Conservation (phyloP, 1,284 basidiomycete species). For the Fomitopsis betulina region DNA sequence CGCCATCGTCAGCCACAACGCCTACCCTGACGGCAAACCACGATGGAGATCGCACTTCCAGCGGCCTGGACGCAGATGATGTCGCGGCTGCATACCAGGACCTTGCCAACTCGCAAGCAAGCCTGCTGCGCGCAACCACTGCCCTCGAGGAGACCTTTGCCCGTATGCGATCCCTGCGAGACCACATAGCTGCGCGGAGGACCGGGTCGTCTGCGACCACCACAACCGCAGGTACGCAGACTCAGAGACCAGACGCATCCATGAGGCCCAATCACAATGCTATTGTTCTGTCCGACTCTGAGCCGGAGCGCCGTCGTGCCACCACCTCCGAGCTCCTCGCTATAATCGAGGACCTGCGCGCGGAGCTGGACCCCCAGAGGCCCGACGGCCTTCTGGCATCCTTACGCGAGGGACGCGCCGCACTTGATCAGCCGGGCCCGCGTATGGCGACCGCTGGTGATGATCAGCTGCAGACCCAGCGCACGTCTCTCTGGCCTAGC, state of each 20-base stretch:
- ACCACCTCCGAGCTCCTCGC: neutral
- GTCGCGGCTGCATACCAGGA: constrained; percentile 1
- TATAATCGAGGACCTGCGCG: neutral
- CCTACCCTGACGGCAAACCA: neutral
- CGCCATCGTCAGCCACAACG: neutral
- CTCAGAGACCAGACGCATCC: neutral
- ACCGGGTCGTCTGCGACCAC: neutral
- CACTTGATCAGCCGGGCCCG: neutral
- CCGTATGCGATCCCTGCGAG: constrained; percentile 9
- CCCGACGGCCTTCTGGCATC: neutral
- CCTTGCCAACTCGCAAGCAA: constrained; percentile 13
- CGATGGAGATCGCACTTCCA: neutral
- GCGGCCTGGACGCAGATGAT: neutral
- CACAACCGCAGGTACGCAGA: neutral
- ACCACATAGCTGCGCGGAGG: neutral
- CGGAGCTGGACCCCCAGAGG: neutral
- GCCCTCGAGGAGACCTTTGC: constrained; percentile 13
- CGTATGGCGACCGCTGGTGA: neutral
- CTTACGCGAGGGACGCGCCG: constrained; percentile 6
- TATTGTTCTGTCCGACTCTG: constrained; percentile 21
- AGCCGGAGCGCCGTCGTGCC: constrained; percentile 1
- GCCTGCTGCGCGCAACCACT: constrained; percentile 9
- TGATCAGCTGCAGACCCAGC: neutral
- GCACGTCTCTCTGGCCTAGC: neutral
- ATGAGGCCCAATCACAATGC: constrained; percentile 28